These are phyloP conservation scores for Metschnikowia corniflorae DNA, from an alignment of 805 yeast species.

Conservation along the genomic window DNA sequence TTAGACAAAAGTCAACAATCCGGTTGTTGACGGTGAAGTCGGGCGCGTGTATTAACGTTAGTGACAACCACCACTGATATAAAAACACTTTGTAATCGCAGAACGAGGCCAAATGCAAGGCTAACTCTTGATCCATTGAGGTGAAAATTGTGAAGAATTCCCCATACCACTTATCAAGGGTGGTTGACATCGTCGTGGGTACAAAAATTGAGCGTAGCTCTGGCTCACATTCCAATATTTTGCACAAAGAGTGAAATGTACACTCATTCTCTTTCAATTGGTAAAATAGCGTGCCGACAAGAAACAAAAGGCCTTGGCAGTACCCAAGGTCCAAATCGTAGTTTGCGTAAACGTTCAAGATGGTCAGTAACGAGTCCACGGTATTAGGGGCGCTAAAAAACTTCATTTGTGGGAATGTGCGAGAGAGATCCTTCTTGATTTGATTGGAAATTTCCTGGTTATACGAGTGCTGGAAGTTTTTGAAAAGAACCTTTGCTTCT, in stretches of 20 bases:
- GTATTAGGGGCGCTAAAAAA: constrained; percentile 46
- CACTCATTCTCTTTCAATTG: constrained; percentile 33
- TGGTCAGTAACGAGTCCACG: constrained; percentile 45
- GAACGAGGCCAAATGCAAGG: constrained; percentile 38
- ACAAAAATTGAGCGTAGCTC: constrained; percentile 50
- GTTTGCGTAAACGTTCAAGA: constrained; percentile 59
- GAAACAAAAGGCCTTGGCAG: constrained; percentile 63
- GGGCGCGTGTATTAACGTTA: constrained; percentile 60
- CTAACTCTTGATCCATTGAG: constrained; percentile 38
- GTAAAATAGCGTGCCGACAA: constrained; percentile 55
- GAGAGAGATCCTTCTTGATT: constrained; percentile 53
- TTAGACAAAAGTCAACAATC: constrained; percentile 48
- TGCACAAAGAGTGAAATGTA: constrained; percentile 52
- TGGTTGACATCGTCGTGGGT: constrained; percentile 49
- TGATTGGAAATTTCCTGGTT: constrained; percentile 36
- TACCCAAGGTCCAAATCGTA: constrained; percentile 65
- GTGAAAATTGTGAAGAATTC: constrained; percentile 48
- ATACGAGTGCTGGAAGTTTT: constrained; percentile 43
- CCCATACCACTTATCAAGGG: constrained; percentile 48
- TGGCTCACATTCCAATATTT: constrained; percentile 55
- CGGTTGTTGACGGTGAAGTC: constrained; percentile 44
- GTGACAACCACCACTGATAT: constrained; percentile 66
- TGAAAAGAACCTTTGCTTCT: constrained; percentile 30
- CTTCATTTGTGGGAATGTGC: constrained; percentile 56
- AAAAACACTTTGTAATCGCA: constrained; percentile 47